Base-by-base conservation (phyloP, 169 alveolate species). In the Cystoisospora suis region DNA sequence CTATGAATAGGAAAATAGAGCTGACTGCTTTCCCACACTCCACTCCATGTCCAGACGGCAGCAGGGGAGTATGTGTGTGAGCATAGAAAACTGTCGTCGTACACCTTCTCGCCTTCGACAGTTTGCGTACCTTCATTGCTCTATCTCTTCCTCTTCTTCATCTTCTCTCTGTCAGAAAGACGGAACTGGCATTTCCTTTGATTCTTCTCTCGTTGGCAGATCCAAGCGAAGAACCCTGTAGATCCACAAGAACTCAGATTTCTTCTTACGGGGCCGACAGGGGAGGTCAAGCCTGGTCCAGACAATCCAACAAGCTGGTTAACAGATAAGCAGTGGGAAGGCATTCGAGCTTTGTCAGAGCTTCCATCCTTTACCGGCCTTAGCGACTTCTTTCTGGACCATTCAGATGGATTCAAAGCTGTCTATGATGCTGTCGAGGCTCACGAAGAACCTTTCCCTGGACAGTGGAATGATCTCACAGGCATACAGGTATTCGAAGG, bases 191-290 rank as follows among this genome's bases (percentile, higher is more conserved):
- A 49, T 49, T 20, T 49, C n/a, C 61, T 20, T 49, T 49, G 61
- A 12, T 49, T 9, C 61, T 49, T 49, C n/a, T n/a, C n/a, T 20
- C 20, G 61, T 49, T 49, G 5, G 81, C 90, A 81, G 90, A 75
- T 83, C 65, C 93, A 81, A 72, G 85, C 88, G 6, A 77, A 79
- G 42, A 53, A 77, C 32, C 92, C 92, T 2, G 89, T 83, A 29
- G 98, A 97, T 88, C 96, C 93, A 69, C 94, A 94, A 1, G 98
- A 97, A 94, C 97, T 98, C 97, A 96, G 99, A 81, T 97, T 97
- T 88, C 96, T 97, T 77, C 94, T 97, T 86, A 97, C 99, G 32
- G 99, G 99, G 1, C 98, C 98, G 17, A 92, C 97, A 12, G 98
- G 98, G 61, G 98, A 97, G 72, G 94, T 96, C 42, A 94, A 96